Evolutionary conservation across 257 asterid genomes (phyloP).

Genomic region (Solanum chilense): DNA sequence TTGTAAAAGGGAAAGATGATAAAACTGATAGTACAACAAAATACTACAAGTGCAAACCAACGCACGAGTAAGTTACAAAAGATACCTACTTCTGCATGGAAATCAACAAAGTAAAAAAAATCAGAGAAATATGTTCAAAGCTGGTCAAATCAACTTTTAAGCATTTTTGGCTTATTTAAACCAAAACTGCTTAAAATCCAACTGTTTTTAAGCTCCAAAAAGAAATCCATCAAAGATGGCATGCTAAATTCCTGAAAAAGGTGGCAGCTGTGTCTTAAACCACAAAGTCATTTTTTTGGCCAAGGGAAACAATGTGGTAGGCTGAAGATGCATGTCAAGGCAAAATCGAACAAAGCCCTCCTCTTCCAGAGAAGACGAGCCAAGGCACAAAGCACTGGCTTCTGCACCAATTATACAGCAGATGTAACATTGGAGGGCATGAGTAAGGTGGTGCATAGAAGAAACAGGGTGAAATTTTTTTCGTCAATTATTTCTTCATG

Average conservation of each 20-base stretch:
- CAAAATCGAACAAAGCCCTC: not conserved
- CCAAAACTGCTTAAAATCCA: not conserved
- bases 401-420: not conserved
- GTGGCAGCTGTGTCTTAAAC: not conserved
- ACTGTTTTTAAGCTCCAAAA: not conserved
- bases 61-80: not conserved
- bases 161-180: not conserved
- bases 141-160: not conserved
- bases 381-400: not conserved
- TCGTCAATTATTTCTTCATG: not conserved
- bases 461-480: not conserved
- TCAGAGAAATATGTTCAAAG: not conserved
- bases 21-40: too few relatives aligned
- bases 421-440: not conserved
- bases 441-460: not conserved
- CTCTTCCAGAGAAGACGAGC: not conserved
- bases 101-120: not conserved
- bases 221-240: not conserved
- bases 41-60: not conserved
- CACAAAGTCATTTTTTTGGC: not conserved
- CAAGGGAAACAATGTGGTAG: not conserved
- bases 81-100: not conserved
- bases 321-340: not conserved
- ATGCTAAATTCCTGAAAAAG: not conserved
- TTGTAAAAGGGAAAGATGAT: too few relatives aligned